phyloP scores from a whole-genome alignment of 768 basidiomycete species.

The Fomitopsis pulvina region DNA sequence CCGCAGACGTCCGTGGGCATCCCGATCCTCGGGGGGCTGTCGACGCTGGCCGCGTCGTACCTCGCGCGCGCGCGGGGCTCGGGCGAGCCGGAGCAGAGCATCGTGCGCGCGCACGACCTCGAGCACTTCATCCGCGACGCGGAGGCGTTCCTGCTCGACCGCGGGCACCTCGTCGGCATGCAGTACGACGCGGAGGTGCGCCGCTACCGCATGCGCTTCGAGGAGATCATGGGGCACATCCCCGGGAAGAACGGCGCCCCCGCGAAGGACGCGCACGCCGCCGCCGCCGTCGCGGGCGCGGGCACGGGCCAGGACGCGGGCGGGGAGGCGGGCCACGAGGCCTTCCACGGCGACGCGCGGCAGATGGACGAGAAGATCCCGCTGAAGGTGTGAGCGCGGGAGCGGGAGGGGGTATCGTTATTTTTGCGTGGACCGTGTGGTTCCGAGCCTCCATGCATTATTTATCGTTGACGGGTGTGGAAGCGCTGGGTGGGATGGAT shows the following conservation, averaged over 20 bases:
- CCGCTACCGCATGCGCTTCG: slow-evolving; percentile 34
- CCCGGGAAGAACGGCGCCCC: slow-evolving; percentile 3
- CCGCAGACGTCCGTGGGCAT: slow-evolving; percentile 32
- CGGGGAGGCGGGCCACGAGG: no score
- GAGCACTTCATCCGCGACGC: slow-evolving; percentile 63
- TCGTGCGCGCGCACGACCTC: slow-evolving; percentile 48
- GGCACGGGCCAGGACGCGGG: no score
- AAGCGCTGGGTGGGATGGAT: no score
- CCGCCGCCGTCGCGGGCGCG: no score
- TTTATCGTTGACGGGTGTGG: no score
- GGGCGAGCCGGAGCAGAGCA: slow-evolving; percentile 63
- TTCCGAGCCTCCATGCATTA: no score
- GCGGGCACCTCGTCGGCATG: slow-evolving; percentile 32
- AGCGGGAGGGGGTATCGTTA: no score
- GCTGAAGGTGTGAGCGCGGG: no score
- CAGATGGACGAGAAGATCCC: no score
- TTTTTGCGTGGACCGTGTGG: no score
- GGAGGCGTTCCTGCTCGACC: slow-evolving; percentile 50
- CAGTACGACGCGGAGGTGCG: slow-evolving; percentile 28
- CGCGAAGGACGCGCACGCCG: no score
- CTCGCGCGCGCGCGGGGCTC: slow-evolving; percentile 65
- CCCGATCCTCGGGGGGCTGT: slow-evolving; percentile 45
- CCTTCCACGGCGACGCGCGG: no score
- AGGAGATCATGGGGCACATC: slow-evolving; percentile 39
- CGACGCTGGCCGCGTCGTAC: slow-evolving; percentile 67